These are phyloP conservation scores for Exserohilum rostratum DNA, from an alignment of 2,329 filamentous ascomycete genomes.

Conservation along the genomic window DNA sequence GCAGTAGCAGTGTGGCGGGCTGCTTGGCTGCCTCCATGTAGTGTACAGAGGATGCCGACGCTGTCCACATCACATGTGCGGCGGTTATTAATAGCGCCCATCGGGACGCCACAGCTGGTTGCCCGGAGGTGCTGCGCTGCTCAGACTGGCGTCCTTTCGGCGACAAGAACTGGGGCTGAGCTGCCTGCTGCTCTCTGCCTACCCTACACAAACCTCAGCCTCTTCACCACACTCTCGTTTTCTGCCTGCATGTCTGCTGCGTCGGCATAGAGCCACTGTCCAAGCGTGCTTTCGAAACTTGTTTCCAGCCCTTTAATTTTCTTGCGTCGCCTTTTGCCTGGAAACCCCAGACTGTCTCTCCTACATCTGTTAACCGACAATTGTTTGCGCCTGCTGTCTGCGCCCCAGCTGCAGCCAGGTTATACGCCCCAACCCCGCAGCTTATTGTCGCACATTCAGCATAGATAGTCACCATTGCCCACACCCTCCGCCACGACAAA, in stretches of 20 bases:
- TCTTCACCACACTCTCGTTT: slow-evolving; percentile 15
- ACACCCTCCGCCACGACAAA: neutral
- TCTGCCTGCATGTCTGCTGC: neutral
- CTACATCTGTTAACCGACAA: neutral
- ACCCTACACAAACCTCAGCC: slow-evolving; percentile 21
- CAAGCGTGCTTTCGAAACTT: neutral
- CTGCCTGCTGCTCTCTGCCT: slow-evolving; percentile 1
- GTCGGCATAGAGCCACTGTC: neutral
- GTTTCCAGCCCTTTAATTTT: neutral
- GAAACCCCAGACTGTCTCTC: neutral
- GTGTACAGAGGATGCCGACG: no score
- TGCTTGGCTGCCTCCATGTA: no score
- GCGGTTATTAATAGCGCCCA: slow-evolving; percentile 12
- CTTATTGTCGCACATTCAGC: slow-evolving; percentile 3
- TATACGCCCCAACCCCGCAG: slow-evolving; percentile 8
- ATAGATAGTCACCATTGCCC: neutral
- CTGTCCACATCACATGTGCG: no score
- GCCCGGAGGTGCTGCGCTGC: neutral
- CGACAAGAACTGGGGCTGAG: slow-evolving; percentile 8
- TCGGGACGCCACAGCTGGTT: slow-evolving; percentile 14
- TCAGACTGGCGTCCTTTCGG: slow-evolving; percentile 6
- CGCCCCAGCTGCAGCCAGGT: slow-evolving; percentile 4
- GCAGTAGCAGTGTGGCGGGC: no score
- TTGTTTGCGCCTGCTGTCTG: neutral
- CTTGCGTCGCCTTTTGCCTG: neutral